These are phyloP conservation scores for Fusarium sp. DNA, from an alignment of 2,329 filamentous ascomycete species.

Conservation along the genomic window DNA sequence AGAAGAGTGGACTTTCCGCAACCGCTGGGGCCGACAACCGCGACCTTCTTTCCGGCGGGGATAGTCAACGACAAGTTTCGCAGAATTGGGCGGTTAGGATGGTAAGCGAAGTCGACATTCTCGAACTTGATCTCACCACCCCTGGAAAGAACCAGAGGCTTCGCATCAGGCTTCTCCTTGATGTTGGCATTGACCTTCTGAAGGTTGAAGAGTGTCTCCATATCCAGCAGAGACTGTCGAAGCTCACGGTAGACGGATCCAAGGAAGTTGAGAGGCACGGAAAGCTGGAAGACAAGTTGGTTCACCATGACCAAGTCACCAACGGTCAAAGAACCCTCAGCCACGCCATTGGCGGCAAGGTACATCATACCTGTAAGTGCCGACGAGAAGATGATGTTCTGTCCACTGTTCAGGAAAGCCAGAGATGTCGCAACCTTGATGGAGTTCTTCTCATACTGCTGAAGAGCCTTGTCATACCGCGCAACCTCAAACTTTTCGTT, in stretches of 20 bases:
- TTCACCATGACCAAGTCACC: conserved; percentile 99
- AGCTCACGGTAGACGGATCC: conserved; percentile 98
- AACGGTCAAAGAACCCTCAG: conserved; percentile 81
- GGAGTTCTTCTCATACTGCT: conserved; percentile 88
- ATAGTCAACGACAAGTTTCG: conserved; percentile 87
- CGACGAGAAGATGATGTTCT: conserved; percentile 96
- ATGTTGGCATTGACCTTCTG: conserved; percentile 96
- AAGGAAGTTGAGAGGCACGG: conserved; percentile 94
- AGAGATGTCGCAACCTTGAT: conserved; percentile 97
- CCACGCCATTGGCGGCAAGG: conserved; percentile 89
- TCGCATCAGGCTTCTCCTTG: conserved; percentile 78
- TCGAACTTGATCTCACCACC: conserved; percentile 95
- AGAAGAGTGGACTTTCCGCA: conserved; percentile 97
- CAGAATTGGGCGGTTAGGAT: conserved; percentile 85
- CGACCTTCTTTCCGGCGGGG: conserved; percentile 94
- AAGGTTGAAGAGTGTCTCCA: conserved; percentile 97
- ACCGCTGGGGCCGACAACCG: conserved; percentile 92
- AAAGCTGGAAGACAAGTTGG: conserved; percentile 97
- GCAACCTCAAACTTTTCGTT: conserved; percentile 95
- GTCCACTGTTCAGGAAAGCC: conserved; percentile 90
- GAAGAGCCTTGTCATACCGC: conserved; percentile 87
- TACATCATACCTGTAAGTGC: conserved; percentile 99
- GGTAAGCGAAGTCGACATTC: conserved; percentile 94
- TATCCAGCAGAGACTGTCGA: conserved; percentile 92
- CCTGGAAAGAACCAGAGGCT: conserved; percentile 73